Evolutionary conservation across 169 alveolate species (phyloP), one percentile per base, ranked within the genome.

Genomic region (Plasmodium knowlesi): DNA sequence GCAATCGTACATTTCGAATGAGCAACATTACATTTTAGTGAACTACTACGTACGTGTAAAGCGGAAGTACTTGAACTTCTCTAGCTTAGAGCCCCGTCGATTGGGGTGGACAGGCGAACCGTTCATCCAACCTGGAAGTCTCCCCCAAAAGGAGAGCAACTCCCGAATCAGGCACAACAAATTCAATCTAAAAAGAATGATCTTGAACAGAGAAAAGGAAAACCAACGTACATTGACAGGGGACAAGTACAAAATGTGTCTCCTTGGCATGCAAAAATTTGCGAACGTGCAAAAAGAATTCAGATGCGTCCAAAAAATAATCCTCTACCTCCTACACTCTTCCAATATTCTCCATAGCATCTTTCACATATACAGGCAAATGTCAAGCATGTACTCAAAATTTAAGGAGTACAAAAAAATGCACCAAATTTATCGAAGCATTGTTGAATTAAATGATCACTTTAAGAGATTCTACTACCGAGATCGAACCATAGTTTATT

Each of bases 1-100:
- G 53, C 94, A 88, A 30, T 78, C 94, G 10, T 88, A 88, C 37
- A 43, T 88, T 37, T 88, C 94, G 19, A 46, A 80, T 28, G 82
- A 88, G 19, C 94, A 88, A 34, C 82, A 72, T 34, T 88, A 88
- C 57, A 61, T 88, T 37, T 78, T 88, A 71, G 73, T 88, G 32
- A 88, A 79, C 50, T 88, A 88, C 50, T 61, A 79, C 50, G 72
- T 88, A 10, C 71, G 61, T 78, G 57, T 88, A 19, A 88, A 88
- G 41, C 46, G 50, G 16, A 88, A 88, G 39, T 73, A 79, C 46
- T 32, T 88, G 22, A 39, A 28, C 16, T 88, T 88, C 50, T 88
- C 94, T 6, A 88, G 88, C 72, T n/a, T 88, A 53, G 41, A 76
- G 12, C 25, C 50, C 1, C 30, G 74, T 5, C 16, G 43, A 0